These are phyloP conservation scores for Bipolaris sorokiniana DNA, from an alignment of 2,329 filamentous ascomycete genomes.

Conservation along the genomic window DNA sequence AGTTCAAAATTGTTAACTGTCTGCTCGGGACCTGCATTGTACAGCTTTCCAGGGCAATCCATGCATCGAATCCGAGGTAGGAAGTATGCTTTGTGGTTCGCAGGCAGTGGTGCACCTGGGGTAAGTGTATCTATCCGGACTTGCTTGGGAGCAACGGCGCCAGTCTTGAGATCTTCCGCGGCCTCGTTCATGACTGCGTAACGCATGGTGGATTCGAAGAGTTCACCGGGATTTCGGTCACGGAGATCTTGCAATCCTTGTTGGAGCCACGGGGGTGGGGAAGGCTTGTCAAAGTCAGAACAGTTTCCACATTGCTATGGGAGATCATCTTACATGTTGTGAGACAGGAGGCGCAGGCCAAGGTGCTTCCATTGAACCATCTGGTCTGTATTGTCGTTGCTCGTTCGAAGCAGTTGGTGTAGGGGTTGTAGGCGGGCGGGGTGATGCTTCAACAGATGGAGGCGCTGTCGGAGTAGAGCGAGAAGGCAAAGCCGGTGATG, in stretches of 20 bases:
- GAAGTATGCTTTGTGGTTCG: constrained; percentile 77
- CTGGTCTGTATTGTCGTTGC: constrained; percentile 45
- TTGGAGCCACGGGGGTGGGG: constrained; percentile 84
- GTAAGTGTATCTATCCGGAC: constrained; percentile 59
- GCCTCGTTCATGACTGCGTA: constrained; percentile 77
- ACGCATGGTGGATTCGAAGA: constrained; percentile 90
- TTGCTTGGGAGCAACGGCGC: constrained; percentile 55
- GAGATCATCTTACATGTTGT: constrained; percentile 63
- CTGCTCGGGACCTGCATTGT: constrained; percentile 84
- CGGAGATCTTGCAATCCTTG: constrained; percentile 74
- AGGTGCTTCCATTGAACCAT: constrained; percentile 69
- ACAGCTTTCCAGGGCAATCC: constrained; percentile 92
- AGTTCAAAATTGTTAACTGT: constrained; percentile 92
- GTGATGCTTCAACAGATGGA: constrained; percentile 36
- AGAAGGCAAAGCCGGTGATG: constrained; percentile 53
- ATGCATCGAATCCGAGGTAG: constrained; percentile 88
- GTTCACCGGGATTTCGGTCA: constrained; percentile 74
- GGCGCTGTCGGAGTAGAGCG: constrained; percentile 38
- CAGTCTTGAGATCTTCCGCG: constrained; percentile 58
- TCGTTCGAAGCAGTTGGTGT: constrained; percentile 41
- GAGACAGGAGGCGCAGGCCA: constrained; percentile 65
- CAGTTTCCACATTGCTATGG: not conserved
- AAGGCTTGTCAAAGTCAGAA: constrained; percentile 64
- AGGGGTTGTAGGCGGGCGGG: constrained; percentile 47
- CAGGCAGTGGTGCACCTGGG: constrained; percentile 60